Evolutionary conservation across 2,329 filamentous ascomycete species (phyloP).

Genomic region (Claviceps sorghi): DNA sequence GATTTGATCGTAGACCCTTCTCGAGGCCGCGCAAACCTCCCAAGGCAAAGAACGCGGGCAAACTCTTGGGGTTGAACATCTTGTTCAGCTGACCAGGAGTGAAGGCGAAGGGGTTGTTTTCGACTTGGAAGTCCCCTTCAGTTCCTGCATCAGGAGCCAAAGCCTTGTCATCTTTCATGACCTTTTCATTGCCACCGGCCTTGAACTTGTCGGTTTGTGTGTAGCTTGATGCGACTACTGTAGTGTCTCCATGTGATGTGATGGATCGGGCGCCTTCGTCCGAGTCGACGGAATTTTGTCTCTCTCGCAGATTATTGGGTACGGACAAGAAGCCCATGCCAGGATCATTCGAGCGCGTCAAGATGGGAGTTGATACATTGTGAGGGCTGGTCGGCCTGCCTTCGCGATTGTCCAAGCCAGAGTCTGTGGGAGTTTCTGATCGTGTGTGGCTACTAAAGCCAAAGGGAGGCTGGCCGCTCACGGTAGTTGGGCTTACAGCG

Average conservation of each 20-base stretch:
- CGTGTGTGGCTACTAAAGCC: constrained; percentile 13
- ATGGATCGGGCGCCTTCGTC: constrained; percentile 45
- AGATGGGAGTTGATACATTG: constrained; percentile 49
- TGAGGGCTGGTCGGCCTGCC: constrained; percentile 57
- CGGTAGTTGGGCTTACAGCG: constrained; percentile 24
- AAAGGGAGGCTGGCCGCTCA: constrained; percentile 16
- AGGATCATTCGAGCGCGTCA: constrained; percentile 31
- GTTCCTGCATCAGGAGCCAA: constrained; percentile 62
- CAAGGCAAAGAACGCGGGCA: constrained; percentile 66
- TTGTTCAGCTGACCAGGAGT: constrained; percentile 72
- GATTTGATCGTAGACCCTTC: constrained; percentile 60
- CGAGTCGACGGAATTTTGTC: constrained; percentile 57
- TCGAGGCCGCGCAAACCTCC: constrained; percentile 68
- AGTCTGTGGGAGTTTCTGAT: constrained; percentile 36
- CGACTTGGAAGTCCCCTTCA: constrained; percentile 59
- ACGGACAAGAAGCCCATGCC: constrained; percentile 47
- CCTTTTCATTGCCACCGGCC: constrained; percentile 32
- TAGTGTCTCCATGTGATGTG: constrained; percentile 48
- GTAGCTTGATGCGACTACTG: constrained; percentile 34
- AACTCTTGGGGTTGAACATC: constrained; percentile 76
- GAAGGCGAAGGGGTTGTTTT: constrained; percentile 75
- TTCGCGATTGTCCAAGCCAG: constrained; percentile 50
- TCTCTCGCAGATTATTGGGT: constrained; percentile 41
- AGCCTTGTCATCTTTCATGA: constrained; percentile 53
- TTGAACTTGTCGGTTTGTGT: constrained; percentile 27